Conservation (phyloP, 2,329 filamentous ascomycete species). For the Diaporthe capsici region DNA sequence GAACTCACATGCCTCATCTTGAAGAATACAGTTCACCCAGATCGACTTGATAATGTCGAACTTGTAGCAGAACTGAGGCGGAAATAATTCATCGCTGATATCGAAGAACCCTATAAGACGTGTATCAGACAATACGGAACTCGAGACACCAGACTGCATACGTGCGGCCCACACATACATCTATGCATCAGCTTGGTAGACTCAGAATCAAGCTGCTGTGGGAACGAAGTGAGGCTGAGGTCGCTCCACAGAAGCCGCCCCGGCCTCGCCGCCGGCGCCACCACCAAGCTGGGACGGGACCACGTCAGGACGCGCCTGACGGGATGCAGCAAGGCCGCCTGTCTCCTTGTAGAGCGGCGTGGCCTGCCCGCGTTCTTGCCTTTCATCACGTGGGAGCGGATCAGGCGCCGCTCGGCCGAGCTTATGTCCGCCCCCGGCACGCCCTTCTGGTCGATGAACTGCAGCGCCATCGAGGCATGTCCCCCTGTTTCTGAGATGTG, state of each 20-base stretch:
- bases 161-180: neutral
- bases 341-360: neutral
- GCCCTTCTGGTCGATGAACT: neutral
- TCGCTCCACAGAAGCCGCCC: neutral
- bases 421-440: neutral
- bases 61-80: neutral
- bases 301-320: neutral
- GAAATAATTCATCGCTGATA: neutral
- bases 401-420: no score
- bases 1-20: neutral
- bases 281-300: neutral
- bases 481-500: neutral
- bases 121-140: neutral
- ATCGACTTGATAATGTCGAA: neutral
- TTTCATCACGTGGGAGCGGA: no score
- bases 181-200: neutral
- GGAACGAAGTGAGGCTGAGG: neutral
- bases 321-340: neutral
- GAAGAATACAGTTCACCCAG: neutral
- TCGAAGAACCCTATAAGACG: neutral
- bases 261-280: neutral
- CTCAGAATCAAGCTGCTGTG: neutral
- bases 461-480: neutral
- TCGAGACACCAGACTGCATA: no score
- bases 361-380: no score